phyloP scores from a whole-genome alignment of 139 green algal genomes.

The Picochlorum sp. region DNA sequence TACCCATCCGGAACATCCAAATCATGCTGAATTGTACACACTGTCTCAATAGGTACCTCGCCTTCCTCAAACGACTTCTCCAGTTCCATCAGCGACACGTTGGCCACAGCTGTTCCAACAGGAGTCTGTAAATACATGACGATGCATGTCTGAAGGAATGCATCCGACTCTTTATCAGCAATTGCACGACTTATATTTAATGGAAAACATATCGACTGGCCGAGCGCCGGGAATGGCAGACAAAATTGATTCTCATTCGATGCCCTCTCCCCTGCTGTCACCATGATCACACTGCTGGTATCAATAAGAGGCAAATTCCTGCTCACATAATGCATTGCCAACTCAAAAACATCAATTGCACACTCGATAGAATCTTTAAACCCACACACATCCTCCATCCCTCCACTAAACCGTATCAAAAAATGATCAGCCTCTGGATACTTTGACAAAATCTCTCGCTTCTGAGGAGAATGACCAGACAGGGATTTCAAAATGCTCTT shows the following conservation, averaged over 20 bases:
- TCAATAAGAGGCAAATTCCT: no score
- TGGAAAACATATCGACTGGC: neutral
- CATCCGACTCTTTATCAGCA: neutral
- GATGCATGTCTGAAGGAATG: neutral
- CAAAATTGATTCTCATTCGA: no score
- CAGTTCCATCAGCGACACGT: neutral
- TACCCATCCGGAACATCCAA: neutral
- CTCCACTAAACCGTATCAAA: neutral
- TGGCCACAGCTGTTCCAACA: constrained; percentile 4
- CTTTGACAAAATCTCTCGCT: neutral
- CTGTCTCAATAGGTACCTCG: neutral
- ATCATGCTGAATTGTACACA: neutral
- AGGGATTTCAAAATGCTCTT: neutral
- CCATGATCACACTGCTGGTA: neutral
- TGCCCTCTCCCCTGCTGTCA: neutral
- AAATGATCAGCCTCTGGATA: constrained; percentile 4
- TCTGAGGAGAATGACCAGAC: neutral
- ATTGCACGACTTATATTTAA: neutral
- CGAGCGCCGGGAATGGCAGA: constrained; percentile 1
- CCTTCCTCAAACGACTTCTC: constrained; percentile 8
- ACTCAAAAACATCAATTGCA: no score
- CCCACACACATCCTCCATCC: neutral
- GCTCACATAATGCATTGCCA: no score
- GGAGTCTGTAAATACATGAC: neutral
- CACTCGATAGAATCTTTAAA: no score